Evolutionary conservation across 2,329 filamentous ascomycete genomes (phyloP), one percentile per base, ranked within the genome.

Genomic region (Xylaria hypoxylon): DNA sequence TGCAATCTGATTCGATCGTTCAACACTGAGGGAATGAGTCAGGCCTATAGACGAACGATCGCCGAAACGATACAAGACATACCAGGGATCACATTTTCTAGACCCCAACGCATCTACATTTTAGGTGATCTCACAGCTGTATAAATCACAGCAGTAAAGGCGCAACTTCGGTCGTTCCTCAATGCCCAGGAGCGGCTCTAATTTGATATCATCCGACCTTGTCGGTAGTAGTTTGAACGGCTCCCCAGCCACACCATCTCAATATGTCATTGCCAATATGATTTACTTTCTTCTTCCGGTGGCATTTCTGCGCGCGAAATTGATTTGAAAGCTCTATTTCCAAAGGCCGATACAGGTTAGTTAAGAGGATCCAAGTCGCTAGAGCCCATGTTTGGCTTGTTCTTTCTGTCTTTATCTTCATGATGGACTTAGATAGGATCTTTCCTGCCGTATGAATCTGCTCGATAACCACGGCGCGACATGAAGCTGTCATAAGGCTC

Each of bases 131-230:
- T 24, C 26, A 35, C n/a, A 10, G 33, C 24, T 22, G 28, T 13
- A 45, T 40, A 59, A 13, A 42, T 59, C 2, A 6, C 33, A 35
- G 11, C 24, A 15, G 13, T 13, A 10, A 42, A 44, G 58, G 58
- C 58, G 17, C 17, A 60, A 60, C 38, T 17, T 60, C 58, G 58
- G 58, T 47, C 17, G 1, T 42, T 60, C 33, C 45, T 28, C 13
- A 24, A 33, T 44, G 26, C 58, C 47, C 7, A 53, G 47, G 24
- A 33, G 11, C 11, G n/a, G 33, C n/a, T n/a, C n/a, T 31, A 50
- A 38, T 13, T 59, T 59, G 22, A 24, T 22, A 19, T 8, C n/a
- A 24, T 31, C 45, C 22, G 10, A 22, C 15, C 22, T 40, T 40
- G 8, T 50, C 47, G 57, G 57, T 47, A 60, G n/a, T 60, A 31